These are phyloP conservation scores for Tolypocladium ovalisporum DNA, from an alignment of 2,329 filamentous ascomycete genomes.

Conservation along the genomic window DNA sequence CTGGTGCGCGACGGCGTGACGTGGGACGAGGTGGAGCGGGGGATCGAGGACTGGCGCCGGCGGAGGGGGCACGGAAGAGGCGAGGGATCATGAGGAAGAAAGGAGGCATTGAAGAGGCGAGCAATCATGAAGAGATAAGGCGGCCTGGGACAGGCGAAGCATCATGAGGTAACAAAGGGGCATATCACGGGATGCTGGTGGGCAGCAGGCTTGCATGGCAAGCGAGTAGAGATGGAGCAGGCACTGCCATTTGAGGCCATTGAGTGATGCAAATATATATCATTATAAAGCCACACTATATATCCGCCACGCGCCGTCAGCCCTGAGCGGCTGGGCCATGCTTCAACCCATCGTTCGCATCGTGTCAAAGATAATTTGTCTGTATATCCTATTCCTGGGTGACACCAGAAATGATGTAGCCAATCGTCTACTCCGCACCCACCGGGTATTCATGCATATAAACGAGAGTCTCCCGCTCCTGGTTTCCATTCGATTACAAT, in stretches of 20 bases:
- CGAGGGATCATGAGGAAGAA: neutral
- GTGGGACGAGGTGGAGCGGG: conserved; percentile 65
- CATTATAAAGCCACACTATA: neutral
- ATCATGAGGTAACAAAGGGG: too few species aligned
- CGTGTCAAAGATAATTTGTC: neutral
- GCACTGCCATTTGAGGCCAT: neutral
- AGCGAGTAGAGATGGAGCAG: neutral
- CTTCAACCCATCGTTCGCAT: neutral
- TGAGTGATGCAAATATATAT: neutral
- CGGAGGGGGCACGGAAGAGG: conserved; percentile 38
- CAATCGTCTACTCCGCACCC: neutral
- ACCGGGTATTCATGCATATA: neutral
- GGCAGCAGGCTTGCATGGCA: neutral
- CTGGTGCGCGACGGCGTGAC: conserved; percentile 71
- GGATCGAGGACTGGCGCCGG: conserved; percentile 71
- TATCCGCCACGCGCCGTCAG: neutral
- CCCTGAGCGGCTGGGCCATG: neutral
- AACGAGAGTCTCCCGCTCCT: neutral
- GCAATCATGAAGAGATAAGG: too few species aligned
- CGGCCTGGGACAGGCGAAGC: too few species aligned
- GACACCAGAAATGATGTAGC: neutral
- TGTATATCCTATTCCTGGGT: neutral
- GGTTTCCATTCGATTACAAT: neutral
- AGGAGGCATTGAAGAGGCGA: neutral
- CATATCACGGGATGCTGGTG: too few species aligned